Evolutionary conservation across 345 rosid species (phyloP).

Genomic region (Eucalyptus albens): DNA sequence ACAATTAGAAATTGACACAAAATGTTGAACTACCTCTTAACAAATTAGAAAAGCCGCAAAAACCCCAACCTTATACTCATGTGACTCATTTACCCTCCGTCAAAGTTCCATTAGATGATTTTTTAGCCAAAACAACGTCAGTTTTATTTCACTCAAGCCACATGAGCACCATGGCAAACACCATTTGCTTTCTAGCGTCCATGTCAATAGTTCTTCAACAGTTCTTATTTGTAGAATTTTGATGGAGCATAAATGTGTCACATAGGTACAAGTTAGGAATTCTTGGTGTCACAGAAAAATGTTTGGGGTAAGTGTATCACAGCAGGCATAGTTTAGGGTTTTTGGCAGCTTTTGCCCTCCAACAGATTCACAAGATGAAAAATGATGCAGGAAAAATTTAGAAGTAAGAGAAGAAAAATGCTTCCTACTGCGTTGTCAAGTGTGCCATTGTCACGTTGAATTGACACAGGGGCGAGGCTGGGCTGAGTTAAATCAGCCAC

Average conservation of each 20-base stretch:
- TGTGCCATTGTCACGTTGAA: slow-evolving; percentile 22
- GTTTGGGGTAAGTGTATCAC: background rate
- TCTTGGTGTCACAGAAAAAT: background rate
- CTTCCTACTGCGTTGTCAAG: slow-evolving; percentile 28
- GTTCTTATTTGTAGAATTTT: background rate
- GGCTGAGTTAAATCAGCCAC: slow-evolving; percentile 48
- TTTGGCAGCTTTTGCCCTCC: background rate
- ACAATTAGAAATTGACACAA: background rate
- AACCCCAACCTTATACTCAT: background rate
- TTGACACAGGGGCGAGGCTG: slow-evolving; percentile 31
- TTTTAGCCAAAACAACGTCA: background rate
- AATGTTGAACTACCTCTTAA: background rate
- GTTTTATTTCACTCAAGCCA: background rate
- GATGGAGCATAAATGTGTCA: background rate
- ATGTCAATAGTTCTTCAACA: background rate
- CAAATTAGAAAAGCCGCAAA: background rate
- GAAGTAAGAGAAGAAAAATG: background rate
- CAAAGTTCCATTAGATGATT: background rate
- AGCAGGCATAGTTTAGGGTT: background rate
- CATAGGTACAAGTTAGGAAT: background rate
- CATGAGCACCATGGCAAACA: background rate
- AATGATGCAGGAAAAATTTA: background rate
- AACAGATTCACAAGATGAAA: background rate
- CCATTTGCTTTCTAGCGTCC: background rate
- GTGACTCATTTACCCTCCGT: background rate